phyloP scores from a whole-genome alignment of 441 rosid genomes.

The Croton laevigatus region DNA sequence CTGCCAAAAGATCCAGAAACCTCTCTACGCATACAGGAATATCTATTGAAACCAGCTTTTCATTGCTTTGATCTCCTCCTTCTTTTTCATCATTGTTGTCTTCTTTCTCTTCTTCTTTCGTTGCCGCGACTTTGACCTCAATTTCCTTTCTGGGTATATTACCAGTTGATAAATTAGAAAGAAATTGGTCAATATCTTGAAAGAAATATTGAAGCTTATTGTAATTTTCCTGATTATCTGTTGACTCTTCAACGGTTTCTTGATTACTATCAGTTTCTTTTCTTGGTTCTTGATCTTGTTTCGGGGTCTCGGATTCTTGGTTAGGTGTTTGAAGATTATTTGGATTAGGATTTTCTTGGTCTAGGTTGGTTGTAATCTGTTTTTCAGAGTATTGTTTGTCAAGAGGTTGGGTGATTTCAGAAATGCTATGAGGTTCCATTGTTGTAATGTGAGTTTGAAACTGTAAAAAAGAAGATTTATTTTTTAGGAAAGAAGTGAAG shows the following conservation, averaged over 20 bases:
- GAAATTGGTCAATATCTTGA: conserved; percentile 50
- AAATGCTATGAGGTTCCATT: conserved; percentile 7
- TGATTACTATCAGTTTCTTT: not conserved
- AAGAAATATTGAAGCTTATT: conserved; percentile 44
- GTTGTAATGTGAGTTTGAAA: not conserved
- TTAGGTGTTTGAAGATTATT: not conserved
- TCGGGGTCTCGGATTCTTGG: not conserved
- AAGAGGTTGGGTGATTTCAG: conserved; percentile 2
- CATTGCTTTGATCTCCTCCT: not conserved
- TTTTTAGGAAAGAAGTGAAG: conserved; percentile 1
- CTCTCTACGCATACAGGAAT: conserved; percentile 50
- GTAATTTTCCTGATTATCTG: conserved; percentile 27
- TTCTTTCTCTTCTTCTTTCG: not conserved
- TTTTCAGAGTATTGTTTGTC: not conserved
- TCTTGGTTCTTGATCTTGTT: not conserved
- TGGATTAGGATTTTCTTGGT: not conserved
- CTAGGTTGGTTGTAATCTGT: not conserved
- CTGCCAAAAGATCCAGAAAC: conserved; percentile 61
- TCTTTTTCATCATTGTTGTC: conserved; percentile 12
- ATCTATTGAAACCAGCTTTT: conserved; percentile 25
- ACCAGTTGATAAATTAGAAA: conserved; percentile 22
- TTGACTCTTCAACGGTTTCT: not conserved
- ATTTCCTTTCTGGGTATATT: not conserved
- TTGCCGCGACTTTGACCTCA: not conserved
- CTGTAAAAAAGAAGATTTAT: conserved; percentile 8